phyloP scores from a whole-genome alignment of 2,329 filamentous ascomycete species.

The Ophiosphaerella narmari region DNA sequence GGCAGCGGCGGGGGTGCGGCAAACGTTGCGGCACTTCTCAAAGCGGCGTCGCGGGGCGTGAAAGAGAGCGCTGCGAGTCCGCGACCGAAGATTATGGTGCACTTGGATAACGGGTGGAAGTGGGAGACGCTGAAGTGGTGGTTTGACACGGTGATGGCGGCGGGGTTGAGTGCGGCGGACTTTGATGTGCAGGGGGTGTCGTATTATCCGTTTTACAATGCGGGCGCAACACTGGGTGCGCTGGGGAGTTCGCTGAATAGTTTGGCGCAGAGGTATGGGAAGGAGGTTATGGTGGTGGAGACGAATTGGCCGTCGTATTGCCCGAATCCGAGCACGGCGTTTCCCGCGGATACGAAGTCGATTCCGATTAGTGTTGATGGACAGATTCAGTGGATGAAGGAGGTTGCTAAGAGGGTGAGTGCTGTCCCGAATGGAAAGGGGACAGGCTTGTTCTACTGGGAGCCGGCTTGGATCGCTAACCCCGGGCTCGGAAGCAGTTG shows the following conservation, averaged over 20 bases:
- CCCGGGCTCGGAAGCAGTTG: slow-evolving; percentile 68
- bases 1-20: slow-evolving; percentile 51
- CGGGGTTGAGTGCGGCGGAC: slow-evolving; percentile 55
- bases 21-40: slow-evolving; percentile 67
- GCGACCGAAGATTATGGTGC: slow-evolving; percentile 72
- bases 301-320: slow-evolving; percentile 72
- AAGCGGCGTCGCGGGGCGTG: slow-evolving; percentile 67
- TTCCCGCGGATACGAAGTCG: slow-evolving; percentile 62
- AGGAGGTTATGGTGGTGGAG: slow-evolving; percentile 71
- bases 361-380: slow-evolving; percentile 69
- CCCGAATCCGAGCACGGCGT: slow-evolving; percentile 60
- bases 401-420: slow-evolving; percentile 62
- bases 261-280: slow-evolving; percentile 65
- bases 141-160: slow-evolving; percentile 59
- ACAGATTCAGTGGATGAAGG: slow-evolving; percentile 65
- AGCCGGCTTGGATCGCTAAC: slow-evolving; percentile 73
- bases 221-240: slow-evolving; percentile 61
- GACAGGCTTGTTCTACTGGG: slow-evolving; percentile 72
- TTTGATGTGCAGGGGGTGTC: slow-evolving; percentile 75
- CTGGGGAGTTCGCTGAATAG: slow-evolving; percentile 62
- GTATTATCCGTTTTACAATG: slow-evolving; percentile 74
- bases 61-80: slow-evolving; percentile 63
- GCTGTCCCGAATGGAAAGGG: slow-evolving; percentile 57
- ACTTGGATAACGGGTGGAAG: slow-evolving; percentile 77
- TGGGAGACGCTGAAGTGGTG: slow-evolving; percentile 69